These are phyloP conservation scores for Plantago major DNA, from an alignment of 257 asterid species.

Conservation along the genomic window DNA sequence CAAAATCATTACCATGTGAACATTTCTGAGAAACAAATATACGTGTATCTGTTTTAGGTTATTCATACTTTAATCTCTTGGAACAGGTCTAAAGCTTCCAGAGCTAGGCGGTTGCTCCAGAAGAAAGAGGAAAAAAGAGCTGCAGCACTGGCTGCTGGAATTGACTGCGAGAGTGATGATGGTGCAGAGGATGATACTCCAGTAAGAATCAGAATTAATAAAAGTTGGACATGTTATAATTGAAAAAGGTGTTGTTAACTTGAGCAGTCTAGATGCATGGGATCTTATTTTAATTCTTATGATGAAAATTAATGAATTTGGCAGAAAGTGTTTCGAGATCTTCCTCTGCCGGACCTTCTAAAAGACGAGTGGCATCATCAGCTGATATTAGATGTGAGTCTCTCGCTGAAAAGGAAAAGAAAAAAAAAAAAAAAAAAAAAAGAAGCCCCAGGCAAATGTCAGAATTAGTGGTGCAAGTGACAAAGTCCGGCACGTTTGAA, in stretches of 20 bases:
- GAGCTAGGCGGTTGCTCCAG: slow-evolving; percentile 65
- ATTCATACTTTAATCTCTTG: too few relatives aligned
- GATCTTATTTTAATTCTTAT: slow-evolving; percentile 6
- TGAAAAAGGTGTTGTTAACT: too few relatives aligned
- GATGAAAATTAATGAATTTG: slow-evolving; percentile 13
- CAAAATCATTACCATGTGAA: slow-evolving; percentile 1
- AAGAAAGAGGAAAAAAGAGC: slow-evolving; percentile 65
- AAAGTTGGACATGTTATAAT: too few relatives aligned
- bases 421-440: too few relatives aligned
- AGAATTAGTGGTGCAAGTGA: too few relatives aligned
- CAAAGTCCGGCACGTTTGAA: too few relatives aligned
- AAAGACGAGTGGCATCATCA: slow-evolving; percentile 55
- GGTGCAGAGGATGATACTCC: slow-evolving; percentile 43
- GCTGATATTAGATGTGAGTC: slow-evolving; percentile 67
- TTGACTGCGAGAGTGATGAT: slow-evolving; percentile 62
- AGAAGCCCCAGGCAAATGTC: too few relatives aligned
- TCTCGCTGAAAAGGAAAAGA: neutral
- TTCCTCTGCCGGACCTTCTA: slow-evolving; percentile 71
- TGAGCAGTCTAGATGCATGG: slow-evolving; percentile 4
- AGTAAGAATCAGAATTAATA: slow-evolving; percentile 29
- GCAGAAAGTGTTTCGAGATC: slow-evolving; percentile 48
- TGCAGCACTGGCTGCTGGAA: slow-evolving; percentile 80
- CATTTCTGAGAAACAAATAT: slow-evolving; percentile 1
- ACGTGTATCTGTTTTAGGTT: too few relatives aligned
- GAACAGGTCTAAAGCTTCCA: slow-evolving; percentile 58